phyloP scores from a whole-genome alignment of 176 grass and related monocot genomes.

The Oryza australiensis region DNA sequence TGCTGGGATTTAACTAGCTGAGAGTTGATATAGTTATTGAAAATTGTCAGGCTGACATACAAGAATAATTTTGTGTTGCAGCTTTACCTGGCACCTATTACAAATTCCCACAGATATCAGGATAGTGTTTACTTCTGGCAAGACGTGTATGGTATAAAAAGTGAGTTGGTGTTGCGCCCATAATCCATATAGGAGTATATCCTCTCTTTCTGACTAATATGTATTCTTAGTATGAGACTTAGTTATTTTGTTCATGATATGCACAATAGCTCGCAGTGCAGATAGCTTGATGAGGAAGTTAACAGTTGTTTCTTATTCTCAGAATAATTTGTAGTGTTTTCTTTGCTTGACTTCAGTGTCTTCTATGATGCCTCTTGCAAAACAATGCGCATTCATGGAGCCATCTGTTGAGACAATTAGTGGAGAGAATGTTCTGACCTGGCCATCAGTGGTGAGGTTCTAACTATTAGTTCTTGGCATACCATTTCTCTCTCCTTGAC shows the following conservation, averaged over 20 bases:
- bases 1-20: slow-evolving; percentile 17
- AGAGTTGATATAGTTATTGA: slow-evolving; percentile 7
- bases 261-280: neutral
- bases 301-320: slow-evolving; percentile 10
- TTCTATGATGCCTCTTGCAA: slow-evolving; percentile 77
- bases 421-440: slow-evolving; percentile 92
- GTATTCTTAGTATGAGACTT: neutral
- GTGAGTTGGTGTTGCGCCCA: slow-evolving; percentile 51
- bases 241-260: slow-evolving; percentile 14
- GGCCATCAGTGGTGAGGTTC: slow-evolving; percentile 81
- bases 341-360: slow-evolving; percentile 69
- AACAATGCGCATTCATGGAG: slow-evolving; percentile 85
- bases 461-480: slow-evolving; percentile 2
- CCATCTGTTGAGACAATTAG: slow-evolving; percentile 92
- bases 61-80: slow-evolving; percentile 46
- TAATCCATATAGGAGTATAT: neutral
- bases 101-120: slow-evolving; percentile 72
- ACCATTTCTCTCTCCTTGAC: slow-evolving; percentile 21
- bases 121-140: slow-evolving; percentile 97
- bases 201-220: slow-evolving; percentile 2
- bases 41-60: slow-evolving; percentile 30
- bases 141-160: slow-evolving; percentile 98
- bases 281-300: neutral
- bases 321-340: slow-evolving; percentile 28
- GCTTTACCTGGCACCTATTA: slow-evolving; percentile 96